Conservation (phyloP, 495 filamentous ascomycete genomes). For the Pyrenula massariospora region DNA sequence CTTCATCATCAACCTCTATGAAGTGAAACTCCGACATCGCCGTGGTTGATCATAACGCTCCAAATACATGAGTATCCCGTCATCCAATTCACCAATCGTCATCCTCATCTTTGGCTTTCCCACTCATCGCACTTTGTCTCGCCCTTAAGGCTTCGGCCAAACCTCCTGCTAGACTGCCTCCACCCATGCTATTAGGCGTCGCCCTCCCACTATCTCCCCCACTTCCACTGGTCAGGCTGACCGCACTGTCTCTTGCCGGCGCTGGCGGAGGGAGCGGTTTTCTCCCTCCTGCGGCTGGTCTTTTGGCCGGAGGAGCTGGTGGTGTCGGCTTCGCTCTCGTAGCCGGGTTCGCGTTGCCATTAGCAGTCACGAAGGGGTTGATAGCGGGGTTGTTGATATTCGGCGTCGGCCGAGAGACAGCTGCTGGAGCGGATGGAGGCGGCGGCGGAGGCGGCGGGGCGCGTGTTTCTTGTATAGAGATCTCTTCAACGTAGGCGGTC, state of each 20-base stretch:
- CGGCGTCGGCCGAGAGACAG: constrained; percentile 28
- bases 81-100: constrained; percentile 43
- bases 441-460: constrained; percentile 46
- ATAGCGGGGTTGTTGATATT: constrained; percentile 30
- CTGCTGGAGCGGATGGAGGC: constrained; percentile 41
- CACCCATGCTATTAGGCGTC: constrained; percentile 51
- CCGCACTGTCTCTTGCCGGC: constrained; percentile 52
- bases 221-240: constrained; percentile 53
- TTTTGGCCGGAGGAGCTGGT: constrained; percentile 76
- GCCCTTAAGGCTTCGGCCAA: constrained; percentile 72
- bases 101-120: constrained; percentile 49
- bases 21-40: too few species aligned
- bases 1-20: too few species aligned
- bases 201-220: constrained; percentile 53
- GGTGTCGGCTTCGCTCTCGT: constrained; percentile 59
- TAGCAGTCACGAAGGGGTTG: constrained; percentile 26
- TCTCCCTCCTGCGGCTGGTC: constrained; percentile 57
- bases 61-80: neutral
- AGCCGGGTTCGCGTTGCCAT: constrained; percentile 37
- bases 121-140: constrained; percentile 59
- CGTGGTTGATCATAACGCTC: neutral
- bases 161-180: constrained; percentile 62
- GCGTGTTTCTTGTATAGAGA: constrained; percentile 33
- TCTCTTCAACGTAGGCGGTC: constrained; percentile 81
- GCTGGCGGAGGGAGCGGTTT: constrained; percentile 53